Evolutionary conservation across 345 rosid genomes (phyloP), one percentile per base, ranked within the genome.

Genomic region (Euphorbia pulcherrima): DNA sequence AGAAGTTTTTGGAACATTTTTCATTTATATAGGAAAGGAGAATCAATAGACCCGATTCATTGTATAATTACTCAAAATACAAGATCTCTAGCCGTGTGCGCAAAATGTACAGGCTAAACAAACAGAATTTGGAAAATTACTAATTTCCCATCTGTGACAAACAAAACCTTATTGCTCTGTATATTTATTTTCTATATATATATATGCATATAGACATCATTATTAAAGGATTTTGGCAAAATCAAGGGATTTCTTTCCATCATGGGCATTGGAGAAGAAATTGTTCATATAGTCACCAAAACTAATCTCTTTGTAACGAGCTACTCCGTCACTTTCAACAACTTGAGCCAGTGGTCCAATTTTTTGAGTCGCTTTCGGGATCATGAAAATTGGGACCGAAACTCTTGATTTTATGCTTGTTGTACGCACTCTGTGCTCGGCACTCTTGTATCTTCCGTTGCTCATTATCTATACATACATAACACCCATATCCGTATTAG

Each of bases 401-500:
- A 87, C 86, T 75, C 91, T 74, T 14, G 88, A 72, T 18, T 75
- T 37, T 1, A 65, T 65, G 67, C 75, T 80, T 56, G 87, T 76
- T 14, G 91, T 75, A 7, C 82, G 67, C 16, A 84, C 87, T 69
- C 86, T 75, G 46, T 83, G 91, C 28, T 84, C 87, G 2, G 87
- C 86, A 65, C 91, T 87, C 74, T 69, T 81, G 71, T 84, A 87
- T 58, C 68, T 81, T 29, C 87, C 88, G 70, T 84, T 84, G 78
- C 88, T 87, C 20, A 83, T 30, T 68, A 86, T 79, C 91, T 86
- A 37, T 27, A 28, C n/a, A n/a, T n/a, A n/a, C n/a, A n/a, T n/a
- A n/a, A n/a, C n/a, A n/a, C n/a, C n/a, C n/a, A n/a, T n/a, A n/a
- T n/a, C n/a, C n/a, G n/a, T n/a, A n/a, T n/a, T n/a, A n/a, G n/a